phyloP scores from a whole-genome alignment of 495 filamentous ascomycete genomes.

The Chaetomidium leptoderma region DNA sequence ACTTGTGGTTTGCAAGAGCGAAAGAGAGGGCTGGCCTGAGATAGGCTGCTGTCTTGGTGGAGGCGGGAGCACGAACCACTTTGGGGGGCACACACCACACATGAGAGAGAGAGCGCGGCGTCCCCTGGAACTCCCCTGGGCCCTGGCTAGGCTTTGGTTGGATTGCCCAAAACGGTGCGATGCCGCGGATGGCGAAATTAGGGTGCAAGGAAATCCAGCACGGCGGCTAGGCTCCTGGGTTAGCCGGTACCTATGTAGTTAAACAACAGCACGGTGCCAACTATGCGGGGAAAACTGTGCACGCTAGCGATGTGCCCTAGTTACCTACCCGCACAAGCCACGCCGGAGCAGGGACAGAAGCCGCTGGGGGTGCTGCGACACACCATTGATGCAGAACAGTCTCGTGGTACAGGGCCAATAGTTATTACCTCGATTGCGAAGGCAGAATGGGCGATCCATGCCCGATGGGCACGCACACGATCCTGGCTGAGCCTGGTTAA shows the following conservation, averaged over 20 bases:
- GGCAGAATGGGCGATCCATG: slow-evolving; percentile 20
- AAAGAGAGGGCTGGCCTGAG: slow-evolving; percentile 5
- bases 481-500: slow-evolving; percentile 17
- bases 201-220: slow-evolving; percentile 2
- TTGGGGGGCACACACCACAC: not conserved
- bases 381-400: slow-evolving; percentile 18
- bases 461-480: slow-evolving; percentile 2
- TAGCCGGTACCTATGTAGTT: not conserved
- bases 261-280: slow-evolving; percentile 2
- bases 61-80: slow-evolving; percentile 1
- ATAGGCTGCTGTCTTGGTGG: slow-evolving; percentile 8
- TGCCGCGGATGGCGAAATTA: slow-evolving; percentile 23
- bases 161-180: slow-evolving; percentile 17
- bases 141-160: slow-evolving; percentile 11
- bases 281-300: not conserved
- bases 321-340: slow-evolving; percentile 5
- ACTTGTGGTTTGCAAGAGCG: not conserved
- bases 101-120: not conserved
- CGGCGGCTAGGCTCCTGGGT: slow-evolving; percentile 4
- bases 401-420: slow-evolving; percentile 25
- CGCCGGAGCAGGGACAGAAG: slow-evolving; percentile 13
- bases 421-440: slow-evolving; percentile 29
- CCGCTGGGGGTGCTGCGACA: slow-evolving; percentile 21
- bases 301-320: not conserved
- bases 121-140: slow-evolving; percentile 1